Base-by-base conservation (phyloP, 768 basidiomycete genomes). In the Flagelloscypha sp. region DNA sequence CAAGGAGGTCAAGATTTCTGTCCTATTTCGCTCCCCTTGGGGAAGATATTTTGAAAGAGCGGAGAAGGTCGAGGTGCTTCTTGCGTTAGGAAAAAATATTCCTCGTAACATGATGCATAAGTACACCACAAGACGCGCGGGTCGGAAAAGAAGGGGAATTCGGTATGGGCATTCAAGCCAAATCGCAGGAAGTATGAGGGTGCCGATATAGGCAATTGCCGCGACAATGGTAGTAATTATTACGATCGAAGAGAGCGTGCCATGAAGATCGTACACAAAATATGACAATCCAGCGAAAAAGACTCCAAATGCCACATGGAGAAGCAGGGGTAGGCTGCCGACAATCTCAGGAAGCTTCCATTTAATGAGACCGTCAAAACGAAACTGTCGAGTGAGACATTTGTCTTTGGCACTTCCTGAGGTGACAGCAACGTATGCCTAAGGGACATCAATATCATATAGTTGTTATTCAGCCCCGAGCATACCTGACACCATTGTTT, bases 341-440 rank as follows among this genome's bases (percentile, higher is more conserved):
- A 40, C 21, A 34, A 40, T 35, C 5, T 22, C 27, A 24, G 34
- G 38, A 11, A 40, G 25, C 13, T 20, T 32, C 36, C 34, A 40
- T 17, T 12, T 19, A 5, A 13, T 19, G 16, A 40, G 18, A 9
- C 38, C 38, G 25, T 22, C 24, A 22, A 20, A 35, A 16, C 38
- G 35, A 18, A 36, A 36, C 10, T 36, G 34, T 19, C 38, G 38
- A 15, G 35, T 25, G 12, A 15, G 34, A 24, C 22, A 24, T 5
- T 21, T 11, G 25, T 40, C 38, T 11, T 27, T 22, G 9, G 34
- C 17, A 17, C 21, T 36, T 12, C 33, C 33, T 17, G 34, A 36
- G 34, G 27, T n/a, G 20, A 36, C 27, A 6, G 24, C 19, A n/a
- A 36, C 19, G 33, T 36, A 40, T n/a, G n/a, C n/a, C n/a, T n/a